These are phyloP conservation scores for Aspergillus fijiensis DNA, from an alignment of 2,329 filamentous ascomycete genomes.

Conservation along the genomic window DNA sequence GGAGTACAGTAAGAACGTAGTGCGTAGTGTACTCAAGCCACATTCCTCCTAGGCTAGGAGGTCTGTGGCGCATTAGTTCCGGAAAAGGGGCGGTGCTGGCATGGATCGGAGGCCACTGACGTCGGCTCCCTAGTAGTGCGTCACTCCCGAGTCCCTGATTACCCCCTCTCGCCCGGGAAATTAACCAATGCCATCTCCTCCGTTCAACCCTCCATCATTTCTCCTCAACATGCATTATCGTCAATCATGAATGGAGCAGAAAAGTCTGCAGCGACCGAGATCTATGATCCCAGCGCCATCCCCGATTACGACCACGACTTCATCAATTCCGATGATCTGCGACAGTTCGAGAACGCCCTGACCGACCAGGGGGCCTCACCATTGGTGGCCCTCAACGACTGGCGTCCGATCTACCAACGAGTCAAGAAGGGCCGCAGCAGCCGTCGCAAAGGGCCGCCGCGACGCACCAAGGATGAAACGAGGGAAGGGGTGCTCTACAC, in stretches of 20 bases:
- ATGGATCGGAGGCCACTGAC: constrained; percentile 7
- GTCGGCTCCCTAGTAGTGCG: constrained; percentile 15
- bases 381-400: constrained; percentile 90
- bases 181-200: not conserved
- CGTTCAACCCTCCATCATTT: not conserved
- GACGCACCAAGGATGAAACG: constrained; percentile 80
- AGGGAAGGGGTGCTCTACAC: constrained; percentile 89
- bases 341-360: constrained; percentile 77
- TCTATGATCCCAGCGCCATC: constrained; percentile 67
- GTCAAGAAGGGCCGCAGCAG: constrained; percentile 50
- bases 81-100: not conserved
- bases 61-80: not conserved
- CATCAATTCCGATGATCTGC: constrained; percentile 67
- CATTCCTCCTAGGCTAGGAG: not conserved
- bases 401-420: constrained; percentile 81
- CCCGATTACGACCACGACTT: constrained; percentile 83
- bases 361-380: constrained; percentile 75
- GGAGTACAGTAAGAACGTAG: no score
- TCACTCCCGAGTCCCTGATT: not conserved
- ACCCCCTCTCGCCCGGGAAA: not conserved
- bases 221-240: constrained; percentile 24
- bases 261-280: constrained; percentile 42
- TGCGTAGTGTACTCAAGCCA: no score
- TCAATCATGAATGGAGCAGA: constrained; percentile 31
- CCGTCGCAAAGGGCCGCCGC: constrained; percentile 45